Evolutionary conservation across 352 stramenopile species (phyloP).

Genomic region (Phytopythium montanum): DNA sequence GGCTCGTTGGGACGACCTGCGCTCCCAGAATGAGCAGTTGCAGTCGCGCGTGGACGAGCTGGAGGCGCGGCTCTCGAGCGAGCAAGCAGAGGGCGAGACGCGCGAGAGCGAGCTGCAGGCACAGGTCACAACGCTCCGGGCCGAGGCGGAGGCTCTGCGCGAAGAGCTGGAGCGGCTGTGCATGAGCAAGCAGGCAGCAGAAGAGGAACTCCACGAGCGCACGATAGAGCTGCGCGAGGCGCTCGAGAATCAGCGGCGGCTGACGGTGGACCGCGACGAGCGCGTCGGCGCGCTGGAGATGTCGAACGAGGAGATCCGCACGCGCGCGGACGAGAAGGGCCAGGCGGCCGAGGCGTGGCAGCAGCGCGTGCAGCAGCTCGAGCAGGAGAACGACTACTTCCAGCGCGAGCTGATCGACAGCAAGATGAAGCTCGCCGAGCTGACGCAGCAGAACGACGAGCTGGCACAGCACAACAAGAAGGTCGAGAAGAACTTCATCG

Average conservation of each 20-base stretch:
- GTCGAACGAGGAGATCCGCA: constrained; percentile 48
- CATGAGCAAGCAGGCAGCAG: constrained; percentile 39
- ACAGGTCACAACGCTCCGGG: constrained; percentile 45
- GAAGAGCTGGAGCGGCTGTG: constrained; percentile 47
- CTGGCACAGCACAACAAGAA: constrained; percentile 54
- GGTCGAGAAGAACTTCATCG: constrained; percentile 51
- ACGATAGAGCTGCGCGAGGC: constrained; percentile 37
- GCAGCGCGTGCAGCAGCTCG: constrained; percentile 32
- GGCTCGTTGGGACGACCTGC: constrained; percentile 43
- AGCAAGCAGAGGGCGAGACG: constrained; percentile 31
- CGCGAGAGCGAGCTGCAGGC: constrained; percentile 43
- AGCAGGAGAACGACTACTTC: constrained; percentile 83
- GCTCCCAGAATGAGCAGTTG: constrained; percentile 50
- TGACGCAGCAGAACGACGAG: constrained; percentile 75
- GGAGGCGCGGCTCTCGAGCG: constrained; percentile 36
- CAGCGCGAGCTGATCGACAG: constrained; percentile 77
- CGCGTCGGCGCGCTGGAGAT: constrained; percentile 38
- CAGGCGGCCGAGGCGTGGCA: constrained; percentile 32
- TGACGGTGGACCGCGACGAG: constrained; percentile 39
- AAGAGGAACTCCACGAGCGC: constrained; percentile 45
- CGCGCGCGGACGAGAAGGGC: constrained; percentile 33
- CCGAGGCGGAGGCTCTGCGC: constrained; percentile 40
- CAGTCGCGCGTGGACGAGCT: constrained; percentile 60
- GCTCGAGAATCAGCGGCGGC: constrained; percentile 37
- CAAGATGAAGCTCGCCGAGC: constrained; percentile 78